phyloP scores from a whole-genome alignment of 225 moss, liverwort and hornwort species.

The Marchantia polymorpha region DNA sequence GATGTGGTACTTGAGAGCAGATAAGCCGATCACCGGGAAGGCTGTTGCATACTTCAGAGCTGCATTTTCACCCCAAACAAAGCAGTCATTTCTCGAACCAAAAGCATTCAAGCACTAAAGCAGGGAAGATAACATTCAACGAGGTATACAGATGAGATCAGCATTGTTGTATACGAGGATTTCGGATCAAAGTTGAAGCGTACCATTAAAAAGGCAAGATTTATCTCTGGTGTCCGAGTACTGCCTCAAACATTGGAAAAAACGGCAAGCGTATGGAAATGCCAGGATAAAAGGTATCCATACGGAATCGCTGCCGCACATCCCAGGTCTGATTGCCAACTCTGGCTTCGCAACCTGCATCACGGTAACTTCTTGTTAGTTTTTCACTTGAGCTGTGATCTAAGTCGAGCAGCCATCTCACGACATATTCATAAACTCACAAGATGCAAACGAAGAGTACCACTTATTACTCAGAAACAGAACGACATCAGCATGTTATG shows the following conservation, averaged over 20 bases:
- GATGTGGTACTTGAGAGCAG: constrained; percentile 71
- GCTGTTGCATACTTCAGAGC: constrained; percentile 76
- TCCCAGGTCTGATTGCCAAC: constrained; percentile 58
- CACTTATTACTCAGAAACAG: neutral
- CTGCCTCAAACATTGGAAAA: constrained; percentile 72
- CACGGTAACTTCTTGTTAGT: neutral
- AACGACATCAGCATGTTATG: too few species aligned
- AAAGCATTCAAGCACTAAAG: constrained; percentile 10
- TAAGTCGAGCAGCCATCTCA: neutral
- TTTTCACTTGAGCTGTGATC: neutral
- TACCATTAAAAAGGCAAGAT: constrained; percentile 73
- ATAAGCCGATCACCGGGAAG: constrained; percentile 73
- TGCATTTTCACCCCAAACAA: constrained; percentile 38
- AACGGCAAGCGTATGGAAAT: constrained; percentile 70
- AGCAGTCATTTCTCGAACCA: neutral
- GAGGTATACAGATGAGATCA: neutral
- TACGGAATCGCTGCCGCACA: constrained; percentile 67
- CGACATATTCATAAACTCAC: neutral
- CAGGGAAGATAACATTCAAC: neutral
- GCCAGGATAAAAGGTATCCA: constrained; percentile 67
- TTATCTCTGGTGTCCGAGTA: constrained; percentile 74
- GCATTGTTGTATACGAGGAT: neutral
- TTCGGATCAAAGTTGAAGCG: neutral
- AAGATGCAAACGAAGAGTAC: neutral
- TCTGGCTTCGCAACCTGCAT: constrained; percentile 65